Base-by-base conservation (phyloP, 352 stramenopile species). In the Globisporangium carolinianum region DNA sequence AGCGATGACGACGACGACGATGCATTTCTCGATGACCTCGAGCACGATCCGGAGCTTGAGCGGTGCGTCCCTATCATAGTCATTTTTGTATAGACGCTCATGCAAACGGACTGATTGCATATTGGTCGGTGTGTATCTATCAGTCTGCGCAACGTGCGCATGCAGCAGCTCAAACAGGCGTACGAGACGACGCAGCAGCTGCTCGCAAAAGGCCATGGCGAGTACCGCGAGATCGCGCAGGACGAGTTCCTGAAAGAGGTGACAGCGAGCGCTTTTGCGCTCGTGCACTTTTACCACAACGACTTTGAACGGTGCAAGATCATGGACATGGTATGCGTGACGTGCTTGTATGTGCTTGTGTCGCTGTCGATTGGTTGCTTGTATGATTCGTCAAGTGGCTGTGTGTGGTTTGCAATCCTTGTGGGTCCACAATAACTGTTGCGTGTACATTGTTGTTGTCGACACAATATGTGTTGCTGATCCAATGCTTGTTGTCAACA, bases 281-380 rank as follows among this genome's bases (percentile, higher is more conserved):
- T 97, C 3, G 84, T 98, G 41, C 94, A 98, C 60, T 98, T 98
- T 58, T 98, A 97, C 75, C 95, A 99, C 70, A 82, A 94, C 37
- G 96, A 99, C 60, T 99, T 99, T 76, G 87, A 98, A 72, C 78
- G 87, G 32, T 99, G 94, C 76, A 98, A 98, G 73, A 95, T 99
- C 66, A 98, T 99, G 91, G 94, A 99, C 71, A 97, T 89, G 76
- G 71, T 79, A 17, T 1, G 32, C 24, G 12, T 17, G 24, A 32
- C 24, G 2, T 32, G 24, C 24, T 36, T 38, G 6, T n/a, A 10
- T 45, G 7, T 18, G 6, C 7, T 0, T 17, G 43, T 51, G 2
- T 61, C 38, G 24, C 24, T 32, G 24, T 32, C 24, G 24, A 35
- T 3, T 1, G 24, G 24, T 3, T 32, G 24, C 24, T 32, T 1